phyloP scores from a whole-genome alignment of 2,329 filamentous ascomycete species.

The Phialophora tarda region DNA sequence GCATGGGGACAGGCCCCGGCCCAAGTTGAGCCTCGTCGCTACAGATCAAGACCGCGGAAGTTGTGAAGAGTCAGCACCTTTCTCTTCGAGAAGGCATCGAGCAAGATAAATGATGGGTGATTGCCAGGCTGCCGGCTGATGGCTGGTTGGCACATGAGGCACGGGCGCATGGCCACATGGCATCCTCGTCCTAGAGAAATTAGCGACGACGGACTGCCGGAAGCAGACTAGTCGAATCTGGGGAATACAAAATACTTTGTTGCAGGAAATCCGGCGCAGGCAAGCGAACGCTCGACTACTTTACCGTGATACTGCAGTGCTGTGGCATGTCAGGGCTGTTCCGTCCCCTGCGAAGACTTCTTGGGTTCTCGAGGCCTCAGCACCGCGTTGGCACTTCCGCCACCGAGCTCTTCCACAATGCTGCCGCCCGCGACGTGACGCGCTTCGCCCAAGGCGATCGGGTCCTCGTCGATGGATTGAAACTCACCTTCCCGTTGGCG shows the following conservation, averaged over 20 bases:
- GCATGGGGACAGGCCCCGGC: slow-evolving; percentile 24
- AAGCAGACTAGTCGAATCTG: slow-evolving; percentile 22
- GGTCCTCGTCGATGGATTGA: slow-evolving; percentile 48
- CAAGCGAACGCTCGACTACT: not conserved
- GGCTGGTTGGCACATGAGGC: not conserved
- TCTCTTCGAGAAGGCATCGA: not conserved
- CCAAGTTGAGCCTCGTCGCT: not conserved
- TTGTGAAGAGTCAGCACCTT: not conserved
- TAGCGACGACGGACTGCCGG: slow-evolving; percentile 12
- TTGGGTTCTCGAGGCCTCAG: slow-evolving; percentile 24
- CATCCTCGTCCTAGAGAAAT: not conserved
- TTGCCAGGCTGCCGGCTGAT: not conserved
- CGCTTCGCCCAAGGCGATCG: slow-evolving; percentile 49
- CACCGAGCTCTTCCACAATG: slow-evolving; percentile 8
- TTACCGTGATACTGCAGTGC: not conserved
- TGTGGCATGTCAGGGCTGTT: slow-evolving; percentile 28
- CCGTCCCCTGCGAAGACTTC: slow-evolving; percentile 17
- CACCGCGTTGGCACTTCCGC: not conserved
- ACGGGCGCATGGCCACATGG: not conserved
- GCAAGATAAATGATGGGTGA: not conserved
- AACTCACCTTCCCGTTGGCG: slow-evolving; percentile 52
- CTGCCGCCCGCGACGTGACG: slow-evolving; percentile 21
- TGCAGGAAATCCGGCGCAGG: slow-evolving; percentile 9
- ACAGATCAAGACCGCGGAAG: not conserved
- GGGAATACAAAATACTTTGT: not conserved